Percentiles rank a stretch among this genome's conserved stretches.
Conservation (phyloP, 768 basidiomycete species). For the Boletus subparvulus region DNA sequence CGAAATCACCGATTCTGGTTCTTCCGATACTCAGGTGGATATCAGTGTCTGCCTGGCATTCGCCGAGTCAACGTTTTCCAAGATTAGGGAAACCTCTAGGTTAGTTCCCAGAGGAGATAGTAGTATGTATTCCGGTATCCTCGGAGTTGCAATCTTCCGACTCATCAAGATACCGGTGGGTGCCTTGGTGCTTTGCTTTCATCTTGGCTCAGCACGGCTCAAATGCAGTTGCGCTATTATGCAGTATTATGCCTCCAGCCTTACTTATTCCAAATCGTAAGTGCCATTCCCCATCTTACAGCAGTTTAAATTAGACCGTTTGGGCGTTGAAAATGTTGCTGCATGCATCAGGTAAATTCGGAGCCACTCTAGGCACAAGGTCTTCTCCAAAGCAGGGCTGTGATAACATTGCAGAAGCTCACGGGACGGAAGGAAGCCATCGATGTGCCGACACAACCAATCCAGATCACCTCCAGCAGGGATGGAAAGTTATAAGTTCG, state of each 20-base stretch:
- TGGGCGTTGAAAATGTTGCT: neutral
- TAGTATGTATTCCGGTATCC: neutral
- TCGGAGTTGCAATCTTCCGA: neutral
- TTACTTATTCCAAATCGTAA: too few relatives aligned
- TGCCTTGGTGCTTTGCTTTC: neutral
- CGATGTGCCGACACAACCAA: neutral
- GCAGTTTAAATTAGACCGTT: neutral
- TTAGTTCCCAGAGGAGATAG: too few relatives aligned
- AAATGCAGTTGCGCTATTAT: too few relatives aligned
- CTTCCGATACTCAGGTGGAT: too few relatives aligned
- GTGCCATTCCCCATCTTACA: neutral
- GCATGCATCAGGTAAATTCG: neutral
- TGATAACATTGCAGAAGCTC: neutral
- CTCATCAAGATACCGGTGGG: neutral
- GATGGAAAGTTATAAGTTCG: neutral
- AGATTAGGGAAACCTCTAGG: too few relatives aligned
- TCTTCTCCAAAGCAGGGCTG: too few relatives aligned
- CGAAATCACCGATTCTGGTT: neutral
- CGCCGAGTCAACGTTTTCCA: too few relatives aligned
- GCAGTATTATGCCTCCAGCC: too few relatives aligned
- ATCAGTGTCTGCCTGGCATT: too few relatives aligned
- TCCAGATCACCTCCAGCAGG: neutral
- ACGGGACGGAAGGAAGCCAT: neutral
- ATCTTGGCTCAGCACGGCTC: neutral
- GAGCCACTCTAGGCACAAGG: neutral